These are phyloP conservation scores for Kalmanozyma brasiliensis DNA, from an alignment of 1,284 basidiomycete species.

Conservation along the genomic window DNA sequence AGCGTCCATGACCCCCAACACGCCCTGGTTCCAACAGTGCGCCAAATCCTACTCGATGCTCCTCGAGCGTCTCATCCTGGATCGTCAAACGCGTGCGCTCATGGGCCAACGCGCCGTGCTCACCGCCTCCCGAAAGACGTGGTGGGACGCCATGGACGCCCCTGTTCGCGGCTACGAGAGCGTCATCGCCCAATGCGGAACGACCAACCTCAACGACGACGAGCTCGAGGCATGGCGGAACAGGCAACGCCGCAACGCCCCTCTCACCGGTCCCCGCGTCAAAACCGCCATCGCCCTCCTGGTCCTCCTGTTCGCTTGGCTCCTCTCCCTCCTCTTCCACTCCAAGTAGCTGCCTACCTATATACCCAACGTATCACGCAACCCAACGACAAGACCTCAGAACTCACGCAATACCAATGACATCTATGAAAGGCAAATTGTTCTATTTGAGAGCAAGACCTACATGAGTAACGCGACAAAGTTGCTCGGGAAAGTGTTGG, in stretches of 20 bases:
- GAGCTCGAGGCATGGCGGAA: conserved; percentile 62
- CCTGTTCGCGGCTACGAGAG: conserved; percentile 72
- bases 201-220: conserved; percentile 55
- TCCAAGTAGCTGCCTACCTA: neutral
- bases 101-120: conserved; percentile 70
- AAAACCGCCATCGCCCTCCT: conserved; percentile 53
- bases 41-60: conserved; percentile 70
- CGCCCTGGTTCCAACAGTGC: conserved; percentile 67
- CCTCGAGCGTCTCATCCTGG: conserved; percentile 67
- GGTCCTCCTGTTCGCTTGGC: conserved; percentile 43
- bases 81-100: conserved; percentile 66
- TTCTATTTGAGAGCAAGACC: too few species aligned
- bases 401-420: neutral
- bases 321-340: conserved; percentile 27
- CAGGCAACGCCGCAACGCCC: conserved; percentile 46
- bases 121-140: conserved; percentile 70
- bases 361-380: too few species aligned
- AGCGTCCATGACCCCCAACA: conserved; percentile 63
- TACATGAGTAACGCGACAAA: conserved; percentile 75
- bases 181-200: conserved; percentile 46
- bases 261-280: conserved; percentile 56
- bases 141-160: conserved; percentile 73
- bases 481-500: conserved; percentile 91
- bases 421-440: too few species aligned
- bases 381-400: neutral